Base-by-base conservation (phyloP, 441 rosid genomes). In the Capsella rubella region DNA sequence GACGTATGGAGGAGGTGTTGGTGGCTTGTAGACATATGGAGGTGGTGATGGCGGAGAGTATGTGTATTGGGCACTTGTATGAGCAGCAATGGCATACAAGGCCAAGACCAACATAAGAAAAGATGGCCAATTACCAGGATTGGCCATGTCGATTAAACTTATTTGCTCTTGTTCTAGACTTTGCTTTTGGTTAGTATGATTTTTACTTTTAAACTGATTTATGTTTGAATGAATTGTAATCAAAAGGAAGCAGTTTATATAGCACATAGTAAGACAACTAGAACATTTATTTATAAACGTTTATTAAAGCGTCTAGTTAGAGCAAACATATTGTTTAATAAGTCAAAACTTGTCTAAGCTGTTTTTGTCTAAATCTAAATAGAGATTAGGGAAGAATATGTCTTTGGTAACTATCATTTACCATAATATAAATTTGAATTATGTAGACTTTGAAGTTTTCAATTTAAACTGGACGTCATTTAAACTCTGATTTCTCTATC, bases 1-100 rank as follows among this genome's bases (percentile, higher is more conserved):
- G 0, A 53, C 35, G 13, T 52, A 52, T 0, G 58, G 58, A 53
- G 58, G 32, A 0, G 65, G 47, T 11, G 64, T 40, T 8, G 54
- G 45, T 35, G 63, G 63, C 0, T 2, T 58, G 2, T 58, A 58
- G 3, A 37, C 15, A 0, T 58, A 58, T 0, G 64, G 31, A 1
- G 46, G 64, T 18, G 64, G 64, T 0, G 47, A 45, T 40, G 65
- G 65, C 6, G 65, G 50, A 4, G 50, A 40, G 6, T 55, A 55
- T 5, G 60, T 55, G 18, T 43, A 43, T 2, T 55, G 60, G 12
- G 60, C 60, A 32, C 40, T 55, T 55, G 40, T 55, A 55, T 31
- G 60, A 3, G 4, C 40, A 29, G 60, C 15, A 4, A 55, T 1
- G 60, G 12, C 13, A 32, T 55, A 55, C 60, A 55, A 32, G 25